A percentile compares a stretch with the other conserved stretches of the same genome.
These are phyloP conservation scores for Macrocybe gigantea DNA, from an alignment of 768 basidiomycete genomes.

Conservation along the genomic window DNA sequence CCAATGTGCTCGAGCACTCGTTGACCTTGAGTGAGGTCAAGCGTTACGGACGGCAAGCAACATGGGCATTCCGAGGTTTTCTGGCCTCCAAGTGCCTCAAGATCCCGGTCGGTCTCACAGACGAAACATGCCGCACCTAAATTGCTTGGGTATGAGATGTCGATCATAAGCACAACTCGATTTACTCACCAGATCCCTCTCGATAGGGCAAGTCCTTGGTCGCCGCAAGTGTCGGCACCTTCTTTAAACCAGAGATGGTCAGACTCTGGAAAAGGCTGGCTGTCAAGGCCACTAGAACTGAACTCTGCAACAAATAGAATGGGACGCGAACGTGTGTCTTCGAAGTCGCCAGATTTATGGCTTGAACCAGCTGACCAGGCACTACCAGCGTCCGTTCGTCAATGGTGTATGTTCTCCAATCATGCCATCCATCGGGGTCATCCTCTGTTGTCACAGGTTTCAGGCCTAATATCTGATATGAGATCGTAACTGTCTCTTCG, in stretches of 20 bases:
- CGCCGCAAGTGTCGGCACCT: not conserved
- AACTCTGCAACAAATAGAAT: conserved; percentile 5
- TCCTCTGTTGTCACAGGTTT: conserved; percentile 12
- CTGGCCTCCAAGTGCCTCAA: not conserved
- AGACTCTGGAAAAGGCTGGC: not conserved
- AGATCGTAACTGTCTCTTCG: conserved; percentile 12
- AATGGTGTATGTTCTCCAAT: conserved; percentile 14
- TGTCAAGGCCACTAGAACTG: not conserved
- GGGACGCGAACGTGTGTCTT: not conserved
- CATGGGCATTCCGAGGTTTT: conserved; percentile 2
- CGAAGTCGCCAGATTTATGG: conserved; percentile 10
- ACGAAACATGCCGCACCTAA: conserved; percentile 10
- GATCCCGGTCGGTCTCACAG: conserved; percentile 2
- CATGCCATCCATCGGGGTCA: conserved; percentile 8
- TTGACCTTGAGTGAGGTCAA: conserved; percentile 5
- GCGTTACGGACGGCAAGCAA: conserved; percentile 4
- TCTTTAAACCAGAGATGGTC: conserved; percentile 1
- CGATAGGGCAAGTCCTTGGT: conserved; percentile 4
- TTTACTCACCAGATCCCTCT: not conserved
- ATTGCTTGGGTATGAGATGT: conserved; percentile 4
- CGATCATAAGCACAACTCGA: conserved; percentile 4
- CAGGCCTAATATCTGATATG: conserved; percentile 12
- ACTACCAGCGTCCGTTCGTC: conserved; percentile 9
- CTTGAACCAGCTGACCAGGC: conserved; percentile 11
- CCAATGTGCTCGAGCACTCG: conserved; percentile 13